Base-by-base conservation (phyloP, 768 basidiomycete genomes). In the Leccinum rimulosum region DNA sequence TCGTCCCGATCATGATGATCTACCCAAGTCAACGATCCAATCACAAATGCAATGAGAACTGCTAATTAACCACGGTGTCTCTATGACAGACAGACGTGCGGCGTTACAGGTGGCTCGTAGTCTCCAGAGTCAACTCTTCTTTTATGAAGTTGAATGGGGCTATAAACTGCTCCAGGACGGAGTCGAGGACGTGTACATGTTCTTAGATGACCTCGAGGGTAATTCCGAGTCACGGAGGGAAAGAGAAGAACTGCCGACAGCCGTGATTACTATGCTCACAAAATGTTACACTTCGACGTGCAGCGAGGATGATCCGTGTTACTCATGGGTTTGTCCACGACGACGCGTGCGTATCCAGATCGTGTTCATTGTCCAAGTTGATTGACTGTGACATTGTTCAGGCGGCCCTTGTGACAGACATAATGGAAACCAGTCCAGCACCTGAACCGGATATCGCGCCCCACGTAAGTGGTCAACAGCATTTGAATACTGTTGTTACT, bases 71-170 rank as follows among this genome's bases (percentile, higher is more conserved):
- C 88, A 91, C 61, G 85, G 84, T 11, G 79, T 89, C 36, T 85
- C 86, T 3, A 86, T 86, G 0, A 87, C 82, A 60, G 93, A 95
- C 65, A 81, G 95, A 8, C 83, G 91, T 6, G 87, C 88, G 15
- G 93, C 95, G 4, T 76, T 97, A 30, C 87, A 90, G 69, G 88
- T 96, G 38, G 97, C 94, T 4, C 86, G 93, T 40, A 92, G 91
- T 58, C 79, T 98, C 38, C 95, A 98, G 69, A 88, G 84, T 59
- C 93, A 96, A 70, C 81, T 98, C 5, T 98, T 94, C 80, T 95
- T 97, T 73, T 93, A 93, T 69, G 96, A 98, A 71, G 95, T 98
- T 7, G 95, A 98, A 69, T 96, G 95, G 92, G 93, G 90, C 31
- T 85, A 87, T 52, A 84, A 87, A 19, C 79, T 86, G 1, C 75